These are phyloP conservation scores for Theobroma cacao DNA, from an alignment of 345 rosid species.

Conservation along the genomic window DNA sequence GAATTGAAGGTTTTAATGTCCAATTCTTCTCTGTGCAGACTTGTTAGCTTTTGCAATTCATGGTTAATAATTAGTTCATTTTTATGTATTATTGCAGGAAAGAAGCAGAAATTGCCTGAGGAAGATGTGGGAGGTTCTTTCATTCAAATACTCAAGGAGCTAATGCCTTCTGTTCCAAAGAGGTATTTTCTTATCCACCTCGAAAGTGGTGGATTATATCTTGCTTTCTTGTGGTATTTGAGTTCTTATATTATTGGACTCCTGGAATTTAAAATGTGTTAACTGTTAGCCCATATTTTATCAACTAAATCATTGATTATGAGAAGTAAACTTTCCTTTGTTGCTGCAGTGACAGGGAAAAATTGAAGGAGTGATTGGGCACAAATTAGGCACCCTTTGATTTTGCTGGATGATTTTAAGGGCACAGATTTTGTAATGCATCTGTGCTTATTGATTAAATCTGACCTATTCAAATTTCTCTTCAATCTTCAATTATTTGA, in stretches of 20 bases:
- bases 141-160: constrained; percentile 32
- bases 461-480: not conserved
- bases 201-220: not conserved
- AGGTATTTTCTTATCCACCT: constrained; percentile 34
- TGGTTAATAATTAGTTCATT: not conserved
- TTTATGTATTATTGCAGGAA: constrained; percentile 26
- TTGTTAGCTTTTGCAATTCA: not conserved
- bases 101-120: constrained; percentile 20
- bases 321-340: not conserved
- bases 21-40: not conserved
- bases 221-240: not conserved
- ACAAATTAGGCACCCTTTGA: not conserved
- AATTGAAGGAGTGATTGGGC: not conserved
- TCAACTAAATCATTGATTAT: not conserved
- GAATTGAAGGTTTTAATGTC: too few relatives aligned
- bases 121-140: constrained; percentile 23
- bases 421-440: not conserved
- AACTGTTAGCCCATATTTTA: not conserved
- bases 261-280: not conserved
- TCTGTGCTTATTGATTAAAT: not conserved
- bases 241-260: not conserved
- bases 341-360: not conserved
- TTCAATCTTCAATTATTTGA: not conserved
- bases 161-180: constrained; percentile 41
- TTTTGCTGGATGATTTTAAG: not conserved